Evolutionary conservation across 805 yeast species (phyloP), one percentile per base, ranked within the genome.

Genomic region (Candida arabinofermentans): DNA sequence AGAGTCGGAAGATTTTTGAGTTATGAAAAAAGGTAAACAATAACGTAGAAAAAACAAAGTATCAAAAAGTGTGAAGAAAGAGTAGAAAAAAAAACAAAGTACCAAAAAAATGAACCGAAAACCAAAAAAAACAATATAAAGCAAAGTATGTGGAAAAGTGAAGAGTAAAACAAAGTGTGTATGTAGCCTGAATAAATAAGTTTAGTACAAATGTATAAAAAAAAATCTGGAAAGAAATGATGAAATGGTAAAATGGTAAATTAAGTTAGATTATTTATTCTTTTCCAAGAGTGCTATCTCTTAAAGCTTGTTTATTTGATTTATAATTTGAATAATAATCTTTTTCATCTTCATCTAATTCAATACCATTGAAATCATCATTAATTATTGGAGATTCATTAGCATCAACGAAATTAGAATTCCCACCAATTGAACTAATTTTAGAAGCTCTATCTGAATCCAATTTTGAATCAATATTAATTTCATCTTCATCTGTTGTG

Each of bases 301-400:
- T 61, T 57, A 56, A 73, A 21, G 66, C 66, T 48, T 66, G 61
- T 48, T 68, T 72, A 47, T 65, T 73, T 39, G 62, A 63, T 6
- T 65, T 54, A 47, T 73, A 72, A 47, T 71, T 72, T 1, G 77
- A 69, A 39, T 69, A 70, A 37, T 70, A 73, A 43, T 70, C 48
- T 22, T 38, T 24, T n/a, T 38, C 44, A 3, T 27, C 37, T 1
- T 35, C 35, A 4, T 26, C 22, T 17, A 41, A 17, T 19, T 37
- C 27, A 12, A 37, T 17, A n/a, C 24, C 17, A 10, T 16, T 16
- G 7, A 3, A 7, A 26, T 26, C 29, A 26, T 26, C 29, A 26
- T 26, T 8, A 12, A 9, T 24, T 9, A 13, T 8, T 10, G 10
- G 8, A 10, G 14, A 7, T n/a, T 19, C 8, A 10, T 21, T 26